Base-by-base conservation (phyloP, 768 basidiomycete species). In the Chlorophyllum brunneum region DNA sequence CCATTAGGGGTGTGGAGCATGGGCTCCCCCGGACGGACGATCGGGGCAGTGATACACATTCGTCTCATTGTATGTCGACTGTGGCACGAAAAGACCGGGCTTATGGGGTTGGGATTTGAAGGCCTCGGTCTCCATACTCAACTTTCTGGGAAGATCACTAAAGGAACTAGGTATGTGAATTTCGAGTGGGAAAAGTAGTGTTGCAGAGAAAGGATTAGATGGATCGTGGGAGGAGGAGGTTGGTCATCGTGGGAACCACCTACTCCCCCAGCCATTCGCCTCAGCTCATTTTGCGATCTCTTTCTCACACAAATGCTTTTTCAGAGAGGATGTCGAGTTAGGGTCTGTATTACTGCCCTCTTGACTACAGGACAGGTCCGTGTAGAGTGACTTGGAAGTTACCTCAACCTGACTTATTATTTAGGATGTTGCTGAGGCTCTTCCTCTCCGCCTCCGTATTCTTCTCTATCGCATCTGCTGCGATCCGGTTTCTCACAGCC, bases 381-480 rank as follows among this genome's bases (percentile, higher is more conserved):
- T 37, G 33, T 26, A 23, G 8, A 1, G 23, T 43, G 9, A 5
- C 26, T 15, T 27, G 7, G 13, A 15, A n/a, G 22, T 22, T 11
- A 18, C 4, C 29, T 18, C 29, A 8, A 18, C 3, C 27, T 38
- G 11, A 46, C 11, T 18, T 45, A 9, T 27, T 2, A 6, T 38
- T 37, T 26, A 52, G 51, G 51, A 52, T 53, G 51, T 7, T 37
- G n/a, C 24, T 46, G 18, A 39, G 44, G 20, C 27, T 18, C 11
- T 34, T 53, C 26, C 44, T 53, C 43, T 30, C 43, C 3, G 44
- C 37, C 24, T 53, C 43, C 5, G 37, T 34, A 4, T 53, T 45
- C 43, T 46, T 53, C 22, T 53, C 51, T 5, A 38, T 53, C 16
- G 51, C 51, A 18, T 53, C 51, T 20, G 51, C 51, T 3, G 36